Evolutionary conservation across 345 rosid species (phyloP).

Genomic region (Noccaea caerulescens): DNA sequence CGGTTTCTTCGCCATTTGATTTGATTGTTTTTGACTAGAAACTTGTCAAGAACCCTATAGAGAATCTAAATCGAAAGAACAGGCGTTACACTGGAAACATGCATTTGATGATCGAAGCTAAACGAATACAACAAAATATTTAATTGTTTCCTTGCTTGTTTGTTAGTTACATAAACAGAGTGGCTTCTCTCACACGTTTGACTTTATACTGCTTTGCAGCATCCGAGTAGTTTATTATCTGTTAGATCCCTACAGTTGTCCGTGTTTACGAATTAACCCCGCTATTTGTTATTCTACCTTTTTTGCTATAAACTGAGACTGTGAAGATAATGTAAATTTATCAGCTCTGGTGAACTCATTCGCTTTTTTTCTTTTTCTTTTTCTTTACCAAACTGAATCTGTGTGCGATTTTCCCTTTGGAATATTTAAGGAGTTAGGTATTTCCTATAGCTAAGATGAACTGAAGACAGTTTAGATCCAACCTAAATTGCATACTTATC

Average conservation of each 20-base stretch:
- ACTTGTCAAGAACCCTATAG: constrained; percentile 1
- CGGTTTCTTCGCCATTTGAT: constrained; percentile 55
- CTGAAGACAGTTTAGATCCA: not conserved
- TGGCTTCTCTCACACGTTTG: constrained; percentile 10
- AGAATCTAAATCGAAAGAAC: not conserved
- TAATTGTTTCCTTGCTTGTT: not conserved
- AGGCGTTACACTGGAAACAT: constrained; percentile 29
- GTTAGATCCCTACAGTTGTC: not conserved
- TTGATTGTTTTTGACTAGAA: not conserved
- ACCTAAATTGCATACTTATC: constrained; percentile 3
- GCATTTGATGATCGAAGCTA: constrained; percentile 13
- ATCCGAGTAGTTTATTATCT: not conserved
- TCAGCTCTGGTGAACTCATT: not conserved
- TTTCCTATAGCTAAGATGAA: not conserved
- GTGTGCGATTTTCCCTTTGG: not conserved
- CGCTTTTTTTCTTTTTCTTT: not conserved
- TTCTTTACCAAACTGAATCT: not conserved
- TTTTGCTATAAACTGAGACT: not conserved
- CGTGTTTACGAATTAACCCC: not conserved
- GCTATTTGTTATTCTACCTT: not conserved
- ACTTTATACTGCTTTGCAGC: not conserved
- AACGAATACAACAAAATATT: no score
- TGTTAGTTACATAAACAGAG: constrained; percentile 28
- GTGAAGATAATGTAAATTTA: not conserved
- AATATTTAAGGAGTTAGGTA: constrained; percentile 26